Evolutionary conservation across 768 basidiomycete species (phyloP).

Genomic region (Ramaria rubella): DNA sequence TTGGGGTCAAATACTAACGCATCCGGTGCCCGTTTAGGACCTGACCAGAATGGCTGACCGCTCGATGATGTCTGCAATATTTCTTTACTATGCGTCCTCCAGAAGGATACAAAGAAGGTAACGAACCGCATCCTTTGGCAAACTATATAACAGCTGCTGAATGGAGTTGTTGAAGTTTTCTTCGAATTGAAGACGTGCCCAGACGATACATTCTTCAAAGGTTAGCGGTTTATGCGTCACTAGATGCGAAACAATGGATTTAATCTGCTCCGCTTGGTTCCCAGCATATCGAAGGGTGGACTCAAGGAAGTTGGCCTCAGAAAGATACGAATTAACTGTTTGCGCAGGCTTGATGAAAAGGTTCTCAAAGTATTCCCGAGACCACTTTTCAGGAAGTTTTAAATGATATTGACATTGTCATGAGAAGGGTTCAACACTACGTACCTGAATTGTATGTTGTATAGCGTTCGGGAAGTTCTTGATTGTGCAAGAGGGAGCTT

Average conservation of each 20-base stretch:
- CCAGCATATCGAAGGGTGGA: slow-evolving; percentile 85
- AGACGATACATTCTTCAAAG: slow-evolving; percentile 95
- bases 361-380: slow-evolving; percentile 85
- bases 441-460: slow-evolving; percentile 92
- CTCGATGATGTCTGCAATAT: slow-evolving; percentile 55
- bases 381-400: slow-evolving; percentile 59
- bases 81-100: not conserved
- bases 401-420: not conserved
- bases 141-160: slow-evolving; percentile 83
- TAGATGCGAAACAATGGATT: slow-evolving; percentile 82
- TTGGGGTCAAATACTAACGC: slow-evolving; percentile 78
- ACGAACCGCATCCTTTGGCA: slow-evolving; percentile 84
- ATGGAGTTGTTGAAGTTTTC: slow-evolving; percentile 90
- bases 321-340: slow-evolving; percentile 92
- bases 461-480: slow-evolving; percentile 99
- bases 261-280: slow-evolving; percentile 83
- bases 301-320: slow-evolving; percentile 93
- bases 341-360: slow-evolving; percentile 92
- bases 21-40: slow-evolving; percentile 95
- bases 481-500: slow-evolving; percentile 93
- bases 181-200: slow-evolving; percentile 96
- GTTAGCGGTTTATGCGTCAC: slow-evolving; percentile 90
- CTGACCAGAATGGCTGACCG: slow-evolving; percentile 98
- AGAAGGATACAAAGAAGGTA: not conserved
- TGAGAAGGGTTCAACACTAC: slow-evolving; percentile 17